Evolutionary conservation across 805 yeast genomes (phyloP), one percentile per base, ranked within the genome.

Genomic region (Hanseniaspora thailandica): DNA sequence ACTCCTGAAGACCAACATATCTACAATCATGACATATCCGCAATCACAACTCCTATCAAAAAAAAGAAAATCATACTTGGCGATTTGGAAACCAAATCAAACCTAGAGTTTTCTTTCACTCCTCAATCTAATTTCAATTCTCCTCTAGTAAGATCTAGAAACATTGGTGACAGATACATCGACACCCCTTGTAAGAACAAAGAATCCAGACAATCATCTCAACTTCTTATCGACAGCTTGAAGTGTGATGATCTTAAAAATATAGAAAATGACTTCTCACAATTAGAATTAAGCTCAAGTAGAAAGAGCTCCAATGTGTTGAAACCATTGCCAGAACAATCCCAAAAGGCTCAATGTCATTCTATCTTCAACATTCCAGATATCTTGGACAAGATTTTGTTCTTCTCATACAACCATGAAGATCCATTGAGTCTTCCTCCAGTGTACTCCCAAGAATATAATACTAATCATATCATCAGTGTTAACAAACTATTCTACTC

Each of bases 401-500:
- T 30, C 15, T 49, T 41, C 17, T 20, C 53, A 7, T 49, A 41
- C 13, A 39, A 41, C 15, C 53, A 49, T 20, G 47, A 49, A 41
- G 53, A 49, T 28, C 53, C 53, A n/a, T 17, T 33, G 4, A 41
- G 35, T 6, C 30, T 49, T 2, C 53, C 53, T 15, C 53, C 53
- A 17, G 9, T 49, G 7, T 49, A 49, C 13, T 49, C 53, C n/a
- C 13, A 41, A 26, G 43, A 49, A 20, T 49, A 49, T 22, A 34
- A 41, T 20, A 41, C 53, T 20, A 28, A 49, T 10, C 20, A 28
- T 8, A 31, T 49, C 4, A 33, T 41, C 35, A 33, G 35, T n/a
- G 34, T 45, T 13, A 49, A 34, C 39, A 49, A 49, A 23, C n/a
- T 49, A 8, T 49, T 49, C 33, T 49, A 49, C 17, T 49, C 53